Evolutionary conservation across 2,329 filamentous ascomycete genomes (phyloP), one percentile per base, ranked within the genome.

Genomic region (Apiospora koreana): DNA sequence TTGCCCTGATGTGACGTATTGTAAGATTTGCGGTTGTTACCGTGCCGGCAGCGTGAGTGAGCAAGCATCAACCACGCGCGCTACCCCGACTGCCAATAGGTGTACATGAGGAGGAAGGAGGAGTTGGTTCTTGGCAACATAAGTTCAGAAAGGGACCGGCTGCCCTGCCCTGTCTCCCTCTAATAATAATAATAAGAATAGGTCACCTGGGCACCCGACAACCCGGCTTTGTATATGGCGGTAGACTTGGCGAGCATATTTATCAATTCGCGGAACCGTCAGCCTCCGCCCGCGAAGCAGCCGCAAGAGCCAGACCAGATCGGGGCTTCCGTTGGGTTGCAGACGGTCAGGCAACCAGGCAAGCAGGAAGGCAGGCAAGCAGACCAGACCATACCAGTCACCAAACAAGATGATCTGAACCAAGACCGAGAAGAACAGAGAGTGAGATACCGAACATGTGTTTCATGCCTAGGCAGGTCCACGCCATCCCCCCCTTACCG

Each of bases 291-390:
- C 54, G 54, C 54, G 54, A 38, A 62, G 31, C 54, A 62, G 54
- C 54, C 54, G 54, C 54, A 62, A 62, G 9, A 62, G 31, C 54
- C 54, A 38, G 54, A 35, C 54, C 54, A 62, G 54, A 62, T 62
- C 31, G 54, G 31, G 54, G 54, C 31, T 38, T 62, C 54, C 54
- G 31, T 38, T 38, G 54, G 54, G 54, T 38, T 38, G 54, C 54
- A 62, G 28, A 31, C 25, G 16, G 25, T 21, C 14, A 25, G n/a
- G n/a, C 46, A 50, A 21, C 25, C 25, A 28, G 16, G 28, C 16
- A 54, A 31, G 41, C 41, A 43, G 41, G 41, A 16, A 35, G 35
- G 35, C 41, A 42, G 41, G 41, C 12, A 14, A 12, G 8, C 41
- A 42, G 41, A 12, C 41, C 41, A 42, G 41, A 42, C 12, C 6